Conservation (phyloP, 1,284 basidiomycete species). For the Amylostereum areolatum region DNA sequence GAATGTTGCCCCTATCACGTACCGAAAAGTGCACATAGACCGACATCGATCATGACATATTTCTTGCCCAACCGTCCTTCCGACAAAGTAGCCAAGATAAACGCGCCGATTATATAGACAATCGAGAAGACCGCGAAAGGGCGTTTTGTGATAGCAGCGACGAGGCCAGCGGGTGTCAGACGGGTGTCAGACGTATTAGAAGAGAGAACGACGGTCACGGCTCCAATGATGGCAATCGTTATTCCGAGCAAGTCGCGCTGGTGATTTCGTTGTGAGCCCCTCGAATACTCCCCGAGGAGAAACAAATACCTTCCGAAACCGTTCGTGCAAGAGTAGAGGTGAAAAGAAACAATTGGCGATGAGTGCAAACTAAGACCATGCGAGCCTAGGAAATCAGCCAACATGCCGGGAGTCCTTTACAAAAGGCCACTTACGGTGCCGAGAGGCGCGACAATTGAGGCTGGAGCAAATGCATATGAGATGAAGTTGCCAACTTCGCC, state of each 20-base stretch:
- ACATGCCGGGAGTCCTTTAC: not conserved
- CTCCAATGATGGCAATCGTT: conserved; percentile 74
- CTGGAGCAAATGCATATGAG: conserved; percentile 85
- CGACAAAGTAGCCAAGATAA: conserved; percentile 60
- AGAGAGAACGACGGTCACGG: conserved; percentile 86
- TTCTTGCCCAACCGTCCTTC: conserved; percentile 52
- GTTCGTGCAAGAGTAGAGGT: conserved; percentile 79
- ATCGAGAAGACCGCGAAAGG: conserved; percentile 73
- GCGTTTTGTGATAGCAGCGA: conserved; percentile 63
- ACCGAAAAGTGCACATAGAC: conserved; percentile 85
- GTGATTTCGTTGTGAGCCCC: not conserved
- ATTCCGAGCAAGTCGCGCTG: conserved; percentile 88
- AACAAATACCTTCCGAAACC: conserved; percentile 58
- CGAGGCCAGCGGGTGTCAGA: conserved; percentile 64
- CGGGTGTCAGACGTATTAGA: conserved; percentile 66
- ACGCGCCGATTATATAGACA: conserved; percentile 50
- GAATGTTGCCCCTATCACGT: conserved; percentile 12
- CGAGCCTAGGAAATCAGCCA: conserved; percentile 2
- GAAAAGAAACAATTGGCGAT: conserved; percentile 95
- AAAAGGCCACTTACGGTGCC: conserved; percentile 65
- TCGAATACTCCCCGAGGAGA: conserved; percentile 4
- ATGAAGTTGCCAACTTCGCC: conserved; percentile 93
- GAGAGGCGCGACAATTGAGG: conserved; percentile 91
- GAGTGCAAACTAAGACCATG: conserved; percentile 63
- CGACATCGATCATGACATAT: conserved; percentile 83